Conservation (phyloP, 306 rosid genomes). For the Echinosophora koreensis region DNA sequence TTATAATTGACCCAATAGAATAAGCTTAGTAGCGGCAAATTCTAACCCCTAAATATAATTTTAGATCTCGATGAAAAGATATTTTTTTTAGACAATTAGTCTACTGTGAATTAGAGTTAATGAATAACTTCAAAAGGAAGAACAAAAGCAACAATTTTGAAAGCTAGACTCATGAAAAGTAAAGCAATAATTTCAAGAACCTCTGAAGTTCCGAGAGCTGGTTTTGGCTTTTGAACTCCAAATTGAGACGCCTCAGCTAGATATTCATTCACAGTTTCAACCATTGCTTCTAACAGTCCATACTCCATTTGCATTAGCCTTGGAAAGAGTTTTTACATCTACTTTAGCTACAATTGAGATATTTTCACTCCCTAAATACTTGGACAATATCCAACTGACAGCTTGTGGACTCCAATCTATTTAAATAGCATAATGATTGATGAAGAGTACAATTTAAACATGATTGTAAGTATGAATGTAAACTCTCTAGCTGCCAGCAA, state of each 20-base stretch:
- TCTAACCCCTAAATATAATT: too few relatives aligned
- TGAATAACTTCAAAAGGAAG: too few relatives aligned
- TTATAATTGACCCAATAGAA: too few relatives aligned
- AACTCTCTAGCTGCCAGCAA: slow-evolving; percentile 4
- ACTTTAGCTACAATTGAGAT: slow-evolving; percentile 90
- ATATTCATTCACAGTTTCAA: slow-evolving; percentile 74
- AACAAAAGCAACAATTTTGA: too few relatives aligned
- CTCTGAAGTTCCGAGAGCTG: slow-evolving; percentile 63
- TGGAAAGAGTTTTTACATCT: slow-evolving; percentile 79
- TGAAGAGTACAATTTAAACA: slow-evolving; percentile 36
- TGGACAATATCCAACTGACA: slow-evolving; percentile 87
- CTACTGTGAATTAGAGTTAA: too few relatives aligned
- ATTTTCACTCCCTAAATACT: slow-evolving; percentile 72
- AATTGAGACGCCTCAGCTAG: slow-evolving; percentile 46
- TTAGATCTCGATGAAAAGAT: too few relatives aligned
- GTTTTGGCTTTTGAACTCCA: neutral
- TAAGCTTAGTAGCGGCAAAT: too few relatives aligned
- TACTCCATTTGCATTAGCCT: slow-evolving; percentile 64
- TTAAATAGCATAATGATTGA: slow-evolving; percentile 32
- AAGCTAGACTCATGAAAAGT: too few relatives aligned
- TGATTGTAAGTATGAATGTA: slow-evolving; percentile 6
- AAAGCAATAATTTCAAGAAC: slow-evolving; percentile 77
- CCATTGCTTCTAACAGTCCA: slow-evolving; percentile 69
- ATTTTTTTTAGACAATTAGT: too few relatives aligned
- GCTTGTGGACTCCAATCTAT: slow-evolving; percentile 99